These are phyloP conservation scores for Afroboletus lepidellus DNA, from an alignment of 1,284 basidiomycete genomes.

Conservation along the genomic window DNA sequence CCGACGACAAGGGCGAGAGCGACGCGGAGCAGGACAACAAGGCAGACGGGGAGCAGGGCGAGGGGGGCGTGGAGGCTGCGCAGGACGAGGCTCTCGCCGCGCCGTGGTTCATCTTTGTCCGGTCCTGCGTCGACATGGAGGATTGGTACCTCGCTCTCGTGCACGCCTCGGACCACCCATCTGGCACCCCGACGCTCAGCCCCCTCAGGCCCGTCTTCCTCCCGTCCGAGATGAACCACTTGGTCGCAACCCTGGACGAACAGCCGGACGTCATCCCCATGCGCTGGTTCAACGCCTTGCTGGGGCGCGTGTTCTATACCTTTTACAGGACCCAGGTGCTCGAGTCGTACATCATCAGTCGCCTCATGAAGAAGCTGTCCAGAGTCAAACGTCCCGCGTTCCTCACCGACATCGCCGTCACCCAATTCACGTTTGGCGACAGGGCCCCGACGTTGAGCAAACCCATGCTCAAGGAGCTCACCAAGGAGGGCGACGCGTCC, in stretches of 20 bases:
- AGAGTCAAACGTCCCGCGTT: slow-evolving; percentile 89
- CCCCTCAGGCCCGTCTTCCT: slow-evolving; percentile 69
- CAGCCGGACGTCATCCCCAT: slow-evolving; percentile 94
- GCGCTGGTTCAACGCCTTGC: slow-evolving; percentile 93
- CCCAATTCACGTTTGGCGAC: slow-evolving; percentile 87
- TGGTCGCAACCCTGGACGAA: slow-evolving; percentile 85
- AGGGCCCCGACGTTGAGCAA: slow-evolving; percentile 84
- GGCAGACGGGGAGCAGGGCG: slow-evolving; percentile 46
- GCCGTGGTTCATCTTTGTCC: slow-evolving; percentile 90
- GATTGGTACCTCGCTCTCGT: slow-evolving; percentile 93
- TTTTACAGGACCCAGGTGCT: slow-evolving; percentile 82
- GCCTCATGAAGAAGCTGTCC: slow-evolving; percentile 90
- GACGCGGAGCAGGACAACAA: slow-evolving; percentile 41
- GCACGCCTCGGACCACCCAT: slow-evolving; percentile 64
- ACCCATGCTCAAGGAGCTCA: slow-evolving; percentile 96
- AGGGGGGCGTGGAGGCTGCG: slow-evolving; percentile 45
- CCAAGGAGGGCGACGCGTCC: slow-evolving; percentile 87
- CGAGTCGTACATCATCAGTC: slow-evolving; percentile 82
- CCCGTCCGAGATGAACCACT: slow-evolving; percentile 76
- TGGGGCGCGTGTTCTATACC: slow-evolving; percentile 91
- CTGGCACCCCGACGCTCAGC: slow-evolving; percentile 53
- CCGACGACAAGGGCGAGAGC: slow-evolving; percentile 40
- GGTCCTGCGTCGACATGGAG: slow-evolving; percentile 84
- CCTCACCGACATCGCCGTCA: slow-evolving; percentile 83
- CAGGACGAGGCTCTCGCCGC: slow-evolving; percentile 52